These are phyloP conservation scores for Sclerospora graminicola DNA, from an alignment of 352 stramenopile genomes.

Conservation along the genomic window DNA sequence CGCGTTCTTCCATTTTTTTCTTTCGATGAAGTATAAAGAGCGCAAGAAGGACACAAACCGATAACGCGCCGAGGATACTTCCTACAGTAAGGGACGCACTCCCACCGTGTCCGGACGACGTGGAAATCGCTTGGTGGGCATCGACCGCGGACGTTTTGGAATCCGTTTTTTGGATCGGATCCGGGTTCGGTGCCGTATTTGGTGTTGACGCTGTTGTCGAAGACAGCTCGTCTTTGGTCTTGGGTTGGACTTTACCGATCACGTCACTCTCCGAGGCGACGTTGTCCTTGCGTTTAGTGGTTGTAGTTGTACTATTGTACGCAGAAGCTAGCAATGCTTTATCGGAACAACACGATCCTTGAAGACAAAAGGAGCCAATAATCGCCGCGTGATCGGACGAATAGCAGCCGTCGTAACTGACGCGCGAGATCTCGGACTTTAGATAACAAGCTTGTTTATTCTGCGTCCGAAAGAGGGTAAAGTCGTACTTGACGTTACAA, in stretches of 20 bases:
- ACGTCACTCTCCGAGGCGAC: slow-evolving; percentile 15
- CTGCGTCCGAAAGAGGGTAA: slow-evolving; percentile 34
- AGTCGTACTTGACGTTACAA: slow-evolving; percentile 70
- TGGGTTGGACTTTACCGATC: slow-evolving; percentile 19
- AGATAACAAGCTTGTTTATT: slow-evolving; percentile 33
- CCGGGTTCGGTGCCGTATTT: not conserved
- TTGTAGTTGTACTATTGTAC: too few relatives aligned
- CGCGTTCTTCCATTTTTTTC: slow-evolving; percentile 37
- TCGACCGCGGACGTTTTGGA: slow-evolving; percentile 1
- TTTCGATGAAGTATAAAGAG: slow-evolving; percentile 44
- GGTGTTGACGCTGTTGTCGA: not conserved
- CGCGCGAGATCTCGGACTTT: slow-evolving; percentile 49
- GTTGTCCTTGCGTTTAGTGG: slow-evolving; percentile 1
- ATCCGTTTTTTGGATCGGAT: not conserved
- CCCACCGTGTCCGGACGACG: slow-evolving; percentile 24
- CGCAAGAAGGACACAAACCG: slow-evolving; percentile 29
- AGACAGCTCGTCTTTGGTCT: not conserved
- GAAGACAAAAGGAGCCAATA: slow-evolving; percentile 46
- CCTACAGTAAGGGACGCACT: slow-evolving; percentile 34
- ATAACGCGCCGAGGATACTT: slow-evolving; percentile 36
- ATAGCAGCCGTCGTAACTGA: slow-evolving; percentile 58
- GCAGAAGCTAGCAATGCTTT: slow-evolving; percentile 19
- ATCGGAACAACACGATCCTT: slow-evolving; percentile 43
- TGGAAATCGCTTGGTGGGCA: slow-evolving; percentile 24
- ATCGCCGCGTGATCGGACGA: slow-evolving; percentile 62